Evolutionary conservation across 371 early-diverging fungal genomes (phyloP).

Genomic region (Catenaria anguillulae): DNA sequence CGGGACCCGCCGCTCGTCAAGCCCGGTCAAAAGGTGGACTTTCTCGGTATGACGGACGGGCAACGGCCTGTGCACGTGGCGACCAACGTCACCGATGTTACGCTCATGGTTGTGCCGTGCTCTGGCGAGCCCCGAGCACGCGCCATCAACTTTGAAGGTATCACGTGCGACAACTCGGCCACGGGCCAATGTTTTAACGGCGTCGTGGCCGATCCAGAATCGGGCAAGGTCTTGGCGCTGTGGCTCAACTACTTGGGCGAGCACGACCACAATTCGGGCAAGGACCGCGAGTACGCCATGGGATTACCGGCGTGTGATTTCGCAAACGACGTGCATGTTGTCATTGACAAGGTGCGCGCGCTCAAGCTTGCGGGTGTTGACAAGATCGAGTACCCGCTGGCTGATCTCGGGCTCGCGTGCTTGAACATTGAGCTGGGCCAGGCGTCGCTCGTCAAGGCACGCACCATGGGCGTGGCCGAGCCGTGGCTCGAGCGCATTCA

Average conservation of each 20-base stretch:
- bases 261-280: conserved; percentile 29
- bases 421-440: conserved; percentile 56
- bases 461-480: conserved; percentile 60
- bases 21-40: conserved; percentile 44
- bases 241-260: conserved; percentile 77
- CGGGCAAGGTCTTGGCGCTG: conserved; percentile 57
- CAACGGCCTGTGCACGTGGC: conserved; percentile 53
- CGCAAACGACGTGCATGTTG: conserved; percentile 31
- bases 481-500: conserved; percentile 61
- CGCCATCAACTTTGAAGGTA: conserved; percentile 45
- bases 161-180: conserved; percentile 72
- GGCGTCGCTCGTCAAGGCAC: conserved; percentile 57
- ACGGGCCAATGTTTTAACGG: conserved; percentile 72
- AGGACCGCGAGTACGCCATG: conserved; percentile 61
- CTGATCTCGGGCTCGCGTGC: conserved; percentile 16
- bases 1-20: conserved; percentile 32
- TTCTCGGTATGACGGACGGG: conserved; percentile 65
- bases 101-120: conserved; percentile 58
- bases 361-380: background rate
- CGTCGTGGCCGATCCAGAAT: conserved; percentile 51
- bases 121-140: conserved; percentile 10
- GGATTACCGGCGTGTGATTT: conserved; percentile 49
- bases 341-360: conserved; percentile 20
- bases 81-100: conserved; percentile 62
- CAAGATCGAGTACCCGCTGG: conserved; percentile 9